Percentiles rank a stretch among this genome's conserved stretches.
phyloP scores from a whole-genome alignment of 192 early-diverging fungal genomes.

The Chytriomyces sp. region DNA sequence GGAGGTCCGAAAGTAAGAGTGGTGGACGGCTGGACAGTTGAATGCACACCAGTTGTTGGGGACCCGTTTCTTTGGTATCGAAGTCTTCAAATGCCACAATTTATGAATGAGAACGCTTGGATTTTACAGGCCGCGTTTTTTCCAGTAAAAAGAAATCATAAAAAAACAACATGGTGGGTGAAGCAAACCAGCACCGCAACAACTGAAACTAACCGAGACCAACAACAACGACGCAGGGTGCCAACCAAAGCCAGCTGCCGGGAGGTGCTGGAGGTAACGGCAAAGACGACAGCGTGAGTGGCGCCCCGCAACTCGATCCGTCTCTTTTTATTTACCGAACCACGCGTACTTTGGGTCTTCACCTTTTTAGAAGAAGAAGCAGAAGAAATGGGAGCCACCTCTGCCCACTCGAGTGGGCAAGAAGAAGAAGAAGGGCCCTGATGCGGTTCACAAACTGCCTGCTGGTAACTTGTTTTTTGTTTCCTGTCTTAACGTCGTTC shows the following conservation, averaged over 20 bases:
- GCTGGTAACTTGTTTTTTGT: conserved; percentile 65
- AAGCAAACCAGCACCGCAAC: neutral
- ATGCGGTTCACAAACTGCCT: conserved; percentile 88
- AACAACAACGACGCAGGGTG: neutral
- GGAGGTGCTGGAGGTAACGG: neutral
- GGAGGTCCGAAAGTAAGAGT: conserved; percentile 7
- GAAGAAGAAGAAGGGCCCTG: conserved; percentile 95
- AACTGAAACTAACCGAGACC: too few relatives aligned
- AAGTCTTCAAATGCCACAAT: neutral
- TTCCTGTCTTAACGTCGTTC: conserved; percentile 12
- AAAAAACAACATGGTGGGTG: neutral
- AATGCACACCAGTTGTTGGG: too few relatives aligned
- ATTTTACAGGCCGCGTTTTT: neutral
- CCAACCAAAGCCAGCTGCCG: neutral
- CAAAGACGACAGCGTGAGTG: conserved; percentile 6
- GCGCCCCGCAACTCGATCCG: neutral
- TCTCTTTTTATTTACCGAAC: neutral
- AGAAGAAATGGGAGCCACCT: conserved; percentile 97
- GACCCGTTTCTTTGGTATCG: too few relatives aligned
- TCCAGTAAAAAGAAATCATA: neutral
- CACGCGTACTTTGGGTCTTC: neutral
- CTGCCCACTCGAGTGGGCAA: conserved; percentile 98
- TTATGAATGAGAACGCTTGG: neutral
- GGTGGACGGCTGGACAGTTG: too few relatives aligned
- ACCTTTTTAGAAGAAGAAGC: conserved; percentile 77